phyloP scores from a whole-genome alignment of 441 rosid genomes.

The Erysimum cheiri region DNA sequence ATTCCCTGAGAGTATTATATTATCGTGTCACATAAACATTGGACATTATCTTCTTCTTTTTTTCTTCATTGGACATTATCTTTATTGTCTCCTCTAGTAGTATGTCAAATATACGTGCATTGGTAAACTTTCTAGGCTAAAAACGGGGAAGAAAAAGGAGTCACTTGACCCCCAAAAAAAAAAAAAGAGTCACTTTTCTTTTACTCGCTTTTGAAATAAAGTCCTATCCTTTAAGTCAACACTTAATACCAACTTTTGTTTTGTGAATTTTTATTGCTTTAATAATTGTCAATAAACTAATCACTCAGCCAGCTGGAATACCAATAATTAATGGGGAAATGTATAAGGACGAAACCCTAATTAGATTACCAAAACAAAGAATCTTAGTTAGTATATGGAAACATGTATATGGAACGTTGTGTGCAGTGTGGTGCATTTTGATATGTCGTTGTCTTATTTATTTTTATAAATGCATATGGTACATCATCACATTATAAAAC shows the following conservation, averaged over 20 bases:
- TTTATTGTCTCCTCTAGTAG: neutral
- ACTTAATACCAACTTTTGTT: slow-evolving; percentile 38
- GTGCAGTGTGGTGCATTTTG: slow-evolving; percentile 26
- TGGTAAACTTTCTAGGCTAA: no score
- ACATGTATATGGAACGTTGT: slow-evolving; percentile 36
- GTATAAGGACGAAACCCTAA: slow-evolving; percentile 26
- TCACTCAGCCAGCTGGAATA: slow-evolving; percentile 39
- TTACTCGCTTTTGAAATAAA: slow-evolving; percentile 37
- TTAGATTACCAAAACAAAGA: slow-evolving; percentile 26
- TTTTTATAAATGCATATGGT: slow-evolving; percentile 9
- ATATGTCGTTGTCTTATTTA: slow-evolving; percentile 38
- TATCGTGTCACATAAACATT: neutral
- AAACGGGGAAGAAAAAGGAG: no score
- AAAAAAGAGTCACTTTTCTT: slow-evolving; percentile 35
- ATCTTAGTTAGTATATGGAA: slow-evolving; percentile 38
- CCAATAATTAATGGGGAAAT: neutral
- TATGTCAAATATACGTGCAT: slow-evolving; percentile 7
- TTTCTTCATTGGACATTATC: no score
- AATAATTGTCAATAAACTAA: slow-evolving; percentile 22
- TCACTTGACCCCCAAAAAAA: no score
- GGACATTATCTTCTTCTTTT: neutral
- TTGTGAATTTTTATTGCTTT: slow-evolving; percentile 18
- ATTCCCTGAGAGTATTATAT: neutral
- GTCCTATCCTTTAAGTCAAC: slow-evolving; percentile 37
- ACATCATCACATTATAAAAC: slow-evolving; percentile 4